phyloP scores from a whole-genome alignment of 306 rosid genomes.

The Lathyrus sativus region DNA sequence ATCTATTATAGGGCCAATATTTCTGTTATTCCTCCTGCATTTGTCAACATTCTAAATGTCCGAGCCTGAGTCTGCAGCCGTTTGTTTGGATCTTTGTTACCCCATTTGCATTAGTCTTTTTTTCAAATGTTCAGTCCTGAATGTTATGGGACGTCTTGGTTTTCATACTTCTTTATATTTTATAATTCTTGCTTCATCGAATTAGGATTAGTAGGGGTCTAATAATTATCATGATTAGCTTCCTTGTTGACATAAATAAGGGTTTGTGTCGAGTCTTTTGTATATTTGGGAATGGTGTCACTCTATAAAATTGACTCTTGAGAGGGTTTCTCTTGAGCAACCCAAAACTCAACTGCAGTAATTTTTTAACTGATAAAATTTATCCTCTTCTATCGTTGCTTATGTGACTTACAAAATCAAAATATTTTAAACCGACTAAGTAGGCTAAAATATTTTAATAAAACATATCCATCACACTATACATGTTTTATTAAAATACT shows the following conservation, averaged over 20 bases:
- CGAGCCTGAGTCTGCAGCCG: not conserved
- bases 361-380: constrained; percentile 25
- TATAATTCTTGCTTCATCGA: not conserved
- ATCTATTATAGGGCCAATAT: not conserved
- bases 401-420: constrained; percentile 15
- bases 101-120: not conserved
- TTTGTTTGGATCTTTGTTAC: not conserved
- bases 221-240: not conserved
- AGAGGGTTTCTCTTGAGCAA: constrained; percentile 2
- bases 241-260: not conserved
- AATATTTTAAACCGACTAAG: not conserved
- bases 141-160: not conserved
- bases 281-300: not conserved
- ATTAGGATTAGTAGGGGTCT: not conserved
- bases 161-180: not conserved
- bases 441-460: not conserved
- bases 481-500: constrained; percentile 25
- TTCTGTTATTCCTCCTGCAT: not conserved
- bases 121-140: not conserved
- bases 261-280: not conserved
- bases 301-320: not conserved
- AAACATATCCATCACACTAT: constrained; percentile 2
- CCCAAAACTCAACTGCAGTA: not conserved
- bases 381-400: constrained; percentile 25
- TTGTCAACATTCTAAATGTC: not conserved